Evolutionary conservation across 2,329 filamentous ascomycete species (phyloP).

Genomic region (Hymenoscyphus repandus): DNA sequence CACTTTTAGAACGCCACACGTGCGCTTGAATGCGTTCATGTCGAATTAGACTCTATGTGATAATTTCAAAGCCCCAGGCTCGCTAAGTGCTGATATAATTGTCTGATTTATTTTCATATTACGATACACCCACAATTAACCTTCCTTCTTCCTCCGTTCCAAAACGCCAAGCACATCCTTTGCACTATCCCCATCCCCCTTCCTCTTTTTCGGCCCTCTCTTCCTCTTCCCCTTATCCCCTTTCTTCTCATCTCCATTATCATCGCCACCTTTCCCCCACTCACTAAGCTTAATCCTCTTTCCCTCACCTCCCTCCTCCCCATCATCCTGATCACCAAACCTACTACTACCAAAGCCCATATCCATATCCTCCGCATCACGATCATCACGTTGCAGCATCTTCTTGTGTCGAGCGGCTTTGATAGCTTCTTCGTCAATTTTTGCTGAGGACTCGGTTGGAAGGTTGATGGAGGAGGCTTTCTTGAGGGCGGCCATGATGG

Average conservation of each 20-base stretch:
- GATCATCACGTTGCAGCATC: slow-evolving; percentile 67
- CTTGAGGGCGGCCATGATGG: slow-evolving; percentile 77
- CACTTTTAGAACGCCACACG: too few relatives aligned
- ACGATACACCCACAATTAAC: too few relatives aligned
- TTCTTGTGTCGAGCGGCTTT: slow-evolving; percentile 65
- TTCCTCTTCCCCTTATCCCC: slow-evolving; percentile 56
- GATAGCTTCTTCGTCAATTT: slow-evolving; percentile 43
- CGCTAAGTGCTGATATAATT: too few relatives aligned
- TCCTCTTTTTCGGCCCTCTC: slow-evolving; percentile 68
- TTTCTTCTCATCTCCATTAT: slow-evolving; percentile 37
- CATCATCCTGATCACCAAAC: slow-evolving; percentile 82
- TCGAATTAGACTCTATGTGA: too few relatives aligned
- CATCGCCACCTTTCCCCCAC: slow-evolving; percentile 53
- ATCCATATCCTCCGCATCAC: slow-evolving; percentile 88
- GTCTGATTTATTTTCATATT: too few relatives aligned
- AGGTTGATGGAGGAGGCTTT: slow-evolving; percentile 66
- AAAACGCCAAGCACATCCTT: slow-evolving; percentile 76
- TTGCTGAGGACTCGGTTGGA: slow-evolving; percentile 33
- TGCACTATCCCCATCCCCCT: slow-evolving; percentile 72
- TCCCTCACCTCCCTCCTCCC: slow-evolving; percentile 66
- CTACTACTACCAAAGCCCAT: slow-evolving; percentile 88
- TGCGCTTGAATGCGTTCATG: too few relatives aligned
- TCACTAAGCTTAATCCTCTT: slow-evolving; percentile 62
- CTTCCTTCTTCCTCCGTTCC: slow-evolving; percentile 40
- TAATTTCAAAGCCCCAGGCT: too few relatives aligned